Conservation (phyloP, 2,329 filamentous ascomycete species). For the Sporothrix brasiliensis region DNA sequence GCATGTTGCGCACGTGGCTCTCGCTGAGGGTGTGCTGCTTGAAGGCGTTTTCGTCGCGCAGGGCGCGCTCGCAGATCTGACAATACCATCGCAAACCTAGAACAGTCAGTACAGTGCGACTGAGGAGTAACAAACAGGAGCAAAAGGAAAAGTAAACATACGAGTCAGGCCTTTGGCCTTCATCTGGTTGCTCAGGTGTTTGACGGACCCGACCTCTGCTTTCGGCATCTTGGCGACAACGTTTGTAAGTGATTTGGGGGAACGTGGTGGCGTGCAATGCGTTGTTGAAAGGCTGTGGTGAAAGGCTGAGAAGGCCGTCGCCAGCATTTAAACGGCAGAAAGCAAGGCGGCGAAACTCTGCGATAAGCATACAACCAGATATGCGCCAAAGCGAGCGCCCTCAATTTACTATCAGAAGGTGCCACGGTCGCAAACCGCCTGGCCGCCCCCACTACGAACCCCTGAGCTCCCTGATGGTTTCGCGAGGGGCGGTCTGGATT, state of each 20-base stretch:
- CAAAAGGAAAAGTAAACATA: conserved; percentile 27
- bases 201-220: conserved; percentile 90
- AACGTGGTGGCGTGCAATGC: background rate
- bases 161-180: conserved; percentile 67
- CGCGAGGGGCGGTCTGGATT: conserved; percentile 34
- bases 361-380: background rate
- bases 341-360: conserved; percentile 17
- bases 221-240: conserved; percentile 67
- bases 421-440: conserved; percentile 24
- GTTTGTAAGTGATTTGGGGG: background rate
- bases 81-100: conserved; percentile 91
- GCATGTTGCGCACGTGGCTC: conserved; percentile 86
- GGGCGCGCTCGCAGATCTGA: conserved; percentile 75
- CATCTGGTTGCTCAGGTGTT: conserved; percentile 86
- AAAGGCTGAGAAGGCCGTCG: background rate
- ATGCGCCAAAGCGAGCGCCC: background rate
- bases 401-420: background rate
- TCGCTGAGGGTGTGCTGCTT: conserved; percentile 86
- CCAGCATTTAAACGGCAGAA: conserved; percentile 9
- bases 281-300: background rate
- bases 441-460: conserved; percentile 17
- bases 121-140: background rate
- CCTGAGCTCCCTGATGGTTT: conserved; percentile 26
- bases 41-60: conserved; percentile 82
- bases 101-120: conserved; percentile 38